Base-by-base conservation (phyloP, 2,329 filamentous ascomycete genomes). In the Alternaria sp. region DNA sequence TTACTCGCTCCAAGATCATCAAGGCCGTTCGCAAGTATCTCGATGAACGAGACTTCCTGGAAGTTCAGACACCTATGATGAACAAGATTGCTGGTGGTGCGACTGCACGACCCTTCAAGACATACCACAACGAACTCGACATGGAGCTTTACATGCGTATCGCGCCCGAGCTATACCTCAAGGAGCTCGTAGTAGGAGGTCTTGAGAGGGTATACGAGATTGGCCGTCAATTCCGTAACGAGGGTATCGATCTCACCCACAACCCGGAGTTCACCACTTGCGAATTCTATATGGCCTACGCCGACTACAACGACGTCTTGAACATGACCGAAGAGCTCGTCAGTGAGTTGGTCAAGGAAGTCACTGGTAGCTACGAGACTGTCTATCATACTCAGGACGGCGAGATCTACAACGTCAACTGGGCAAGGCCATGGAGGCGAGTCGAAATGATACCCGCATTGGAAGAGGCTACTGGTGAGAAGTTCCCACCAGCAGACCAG, bases 181-280 rank as follows among this genome's bases (percentile, higher is more conserved):
- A 99, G 91, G 93, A 96, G 89, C 85, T 91, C 60, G 91, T 98
- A 51, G 94, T 99, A 32, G 96, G 96, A 74, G 95, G 94, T 61
- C 86, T 98, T 42, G 92, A 97, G 83, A 89, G 92, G 72, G 95
- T 99, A 14, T 99, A 97, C 81, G 95, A 99, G 79, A 88, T 99
- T 64, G 95, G 95, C 66, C 90, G 93, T 68, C 93, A 96, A 78
- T 99, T 99, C 87, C 86, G 95, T 73, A 99, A 99, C 75, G 94
- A 97, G 80, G 90, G 91, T 61, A 90, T 93, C 66, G 93, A 96
- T 78, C 84, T 95, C 51, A 99, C 95, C 7, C 95, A 99, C 85
- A 99, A 98, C 84, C 95, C 92, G 39, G 95, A 99, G 79, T 99
- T 99, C 84, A 99, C 95, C 43, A 96, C 93, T 26, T 92, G 93